These are phyloP conservation scores for Corymbia calophylla DNA, from an alignment of 441 rosid species.

Conservation along the genomic window DNA sequence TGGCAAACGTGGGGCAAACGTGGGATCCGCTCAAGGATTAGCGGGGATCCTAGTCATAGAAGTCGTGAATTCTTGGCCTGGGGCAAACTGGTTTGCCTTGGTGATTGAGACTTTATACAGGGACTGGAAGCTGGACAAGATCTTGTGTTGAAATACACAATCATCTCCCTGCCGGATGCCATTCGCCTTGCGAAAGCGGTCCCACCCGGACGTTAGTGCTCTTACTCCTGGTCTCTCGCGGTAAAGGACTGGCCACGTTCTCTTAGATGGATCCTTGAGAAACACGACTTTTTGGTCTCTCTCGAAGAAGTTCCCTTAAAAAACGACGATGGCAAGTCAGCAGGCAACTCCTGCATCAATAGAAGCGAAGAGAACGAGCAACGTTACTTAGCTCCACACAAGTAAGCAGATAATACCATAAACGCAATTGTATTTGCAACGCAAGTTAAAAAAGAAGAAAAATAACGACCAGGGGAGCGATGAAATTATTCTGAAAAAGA, in stretches of 20 bases:
- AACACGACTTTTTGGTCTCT: conserved; percentile 7
- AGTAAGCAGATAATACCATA: background rate
- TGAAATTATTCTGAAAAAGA: background rate
- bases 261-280: conserved; percentile 19
- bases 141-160: conserved; percentile 8
- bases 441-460: background rate
- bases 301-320: background rate
- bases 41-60: background rate
- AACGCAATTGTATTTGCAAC: background rate
- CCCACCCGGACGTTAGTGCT: conserved; percentile 22
- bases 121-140: background rate
- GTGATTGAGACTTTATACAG: conserved; percentile 2
- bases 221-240: background rate
- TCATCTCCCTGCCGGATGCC: conserved; percentile 20
- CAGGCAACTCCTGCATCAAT: conserved; percentile 14
- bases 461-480: background rate
- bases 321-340: conserved; percentile 1
- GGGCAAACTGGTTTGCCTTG: background rate
- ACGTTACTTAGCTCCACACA: background rate
- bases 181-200: conserved; percentile 18
- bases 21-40: background rate
- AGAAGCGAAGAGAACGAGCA: background rate
- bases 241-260: conserved; percentile 23
- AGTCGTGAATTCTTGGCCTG: background rate
- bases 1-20: too few species aligned